Conservation (phyloP, 2,329 filamentous ascomycete species). For the Truncatella angustata region DNA sequence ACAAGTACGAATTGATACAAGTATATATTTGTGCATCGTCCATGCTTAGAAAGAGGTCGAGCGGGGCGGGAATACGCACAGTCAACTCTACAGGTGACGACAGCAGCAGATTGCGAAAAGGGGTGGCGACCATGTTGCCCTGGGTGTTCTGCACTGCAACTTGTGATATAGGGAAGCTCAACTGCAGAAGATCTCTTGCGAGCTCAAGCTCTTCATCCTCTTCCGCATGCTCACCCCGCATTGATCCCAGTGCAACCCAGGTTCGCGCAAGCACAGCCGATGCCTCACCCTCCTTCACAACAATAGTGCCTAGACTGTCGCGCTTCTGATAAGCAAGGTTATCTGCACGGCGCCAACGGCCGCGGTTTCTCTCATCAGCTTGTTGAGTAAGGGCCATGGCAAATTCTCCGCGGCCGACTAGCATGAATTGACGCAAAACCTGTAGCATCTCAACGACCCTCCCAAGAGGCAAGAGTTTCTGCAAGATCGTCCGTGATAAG, state of each 20-base stretch:
- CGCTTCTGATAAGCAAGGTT: constrained; percentile 56
- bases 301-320: constrained; percentile 59
- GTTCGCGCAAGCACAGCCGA: constrained; percentile 72
- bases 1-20: constrained; percentile 80
- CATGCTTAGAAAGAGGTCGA: constrained; percentile 82
- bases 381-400: constrained; percentile 82
- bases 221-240: constrained; percentile 67
- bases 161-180: constrained; percentile 58
- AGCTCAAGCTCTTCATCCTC: constrained; percentile 83
- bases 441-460: constrained; percentile 75
- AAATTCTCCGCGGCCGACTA: constrained; percentile 88
- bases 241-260: constrained; percentile 75
- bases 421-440: constrained; percentile 80
- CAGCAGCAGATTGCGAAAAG: constrained; percentile 80
- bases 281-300: constrained; percentile 85
- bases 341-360: constrained; percentile 65
- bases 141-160: constrained; percentile 30
- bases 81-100: constrained; percentile 71
- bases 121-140: constrained; percentile 43
- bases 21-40: constrained; percentile 79
- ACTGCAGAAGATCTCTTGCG: constrained; percentile 71
- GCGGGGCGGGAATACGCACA: constrained; percentile 71
- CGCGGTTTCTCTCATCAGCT: constrained; percentile 76
- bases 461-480: constrained; percentile 74
- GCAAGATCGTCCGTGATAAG: constrained; percentile 79